These are phyloP conservation scores for Peterozyma toletana DNA, from an alignment of 805 yeast species.

Conservation along the genomic window DNA sequence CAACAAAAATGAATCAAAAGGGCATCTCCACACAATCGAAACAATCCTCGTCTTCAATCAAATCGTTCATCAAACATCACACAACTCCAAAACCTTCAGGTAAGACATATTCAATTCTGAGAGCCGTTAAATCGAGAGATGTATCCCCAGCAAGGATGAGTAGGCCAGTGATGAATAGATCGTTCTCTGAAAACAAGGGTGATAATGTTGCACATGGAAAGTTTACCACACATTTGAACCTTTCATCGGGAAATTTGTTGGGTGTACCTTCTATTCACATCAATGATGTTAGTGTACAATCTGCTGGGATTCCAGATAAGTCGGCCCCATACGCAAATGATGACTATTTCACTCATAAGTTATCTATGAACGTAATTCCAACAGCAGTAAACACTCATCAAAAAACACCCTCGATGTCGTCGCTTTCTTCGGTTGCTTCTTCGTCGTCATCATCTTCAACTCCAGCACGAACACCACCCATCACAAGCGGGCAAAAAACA, in stretches of 20 bases:
- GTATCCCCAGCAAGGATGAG: no score
- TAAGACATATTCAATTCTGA: no score
- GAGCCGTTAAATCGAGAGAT: no score
- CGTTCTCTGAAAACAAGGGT: no score
- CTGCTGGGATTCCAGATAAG: conserved; percentile 3
- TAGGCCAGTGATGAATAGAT: no score
- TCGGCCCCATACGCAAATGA: conserved; percentile 1
- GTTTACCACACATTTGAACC: conserved; percentile 7
- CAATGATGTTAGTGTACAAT: background rate
- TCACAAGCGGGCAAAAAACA: background rate
- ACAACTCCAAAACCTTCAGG: background rate
- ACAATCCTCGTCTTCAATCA: conserved; percentile 3
- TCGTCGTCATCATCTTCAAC: conserved; percentile 2
- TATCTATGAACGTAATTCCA: background rate
- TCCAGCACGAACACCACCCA: background rate
- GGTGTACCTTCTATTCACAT: conserved; percentile 4
- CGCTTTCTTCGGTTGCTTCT: background rate
- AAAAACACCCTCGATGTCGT: no score
- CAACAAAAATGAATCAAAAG: background rate
- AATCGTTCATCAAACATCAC: background rate
- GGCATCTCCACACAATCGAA: background rate
- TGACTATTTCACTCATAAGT: background rate
- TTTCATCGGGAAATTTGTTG: conserved; percentile 1
- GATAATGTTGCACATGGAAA: conserved; percentile 4
- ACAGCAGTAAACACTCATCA: background rate